Base-by-base conservation (phyloP, 345 rosid genomes). In the Citropsis articulata region DNA sequence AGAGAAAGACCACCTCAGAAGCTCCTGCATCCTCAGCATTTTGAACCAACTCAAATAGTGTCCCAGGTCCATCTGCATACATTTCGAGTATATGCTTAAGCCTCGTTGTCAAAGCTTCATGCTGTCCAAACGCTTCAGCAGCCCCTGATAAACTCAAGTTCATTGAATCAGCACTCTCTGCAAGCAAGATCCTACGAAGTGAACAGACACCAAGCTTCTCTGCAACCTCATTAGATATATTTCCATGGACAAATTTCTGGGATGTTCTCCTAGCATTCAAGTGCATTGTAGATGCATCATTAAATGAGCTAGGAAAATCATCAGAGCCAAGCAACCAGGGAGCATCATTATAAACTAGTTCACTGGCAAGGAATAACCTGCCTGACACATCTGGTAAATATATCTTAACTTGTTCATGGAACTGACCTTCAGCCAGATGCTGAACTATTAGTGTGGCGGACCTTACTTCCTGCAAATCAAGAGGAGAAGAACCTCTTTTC, bases 51-150 rank as follows among this genome's bases (percentile, higher is more conserved):
- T 95, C 98, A 82, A 93, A 95, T 50, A 95, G 97, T 85, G 88
- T 86, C 69, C 98, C 98, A 71, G 98, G 98, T 77, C 98, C 98
- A 88, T 95, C 98, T 59, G 98, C 97, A 87, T 95, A 95, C 98
- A 95, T 95, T 83, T 95, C 98, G 76, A 95, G 93, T 85, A 95
- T 95, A 86, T 95, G 98, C 82, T 87, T 93, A 50, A 95, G 98
- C 83, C 98, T 91, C 2, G 98, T 95, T 67, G 98, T 95, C 89
- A 95, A 89, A 71, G 98, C 95, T 83, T 95, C 98, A 86, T 95
- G 98, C 85, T 95, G 98, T 70, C 98, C 98, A 86, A 95, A 95
- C 57, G 98, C 98, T 90, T 95, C 98, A 79, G 97, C 94, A 75
- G 98, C 98, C 73, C 98, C 98, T 30, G 93, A 89, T 79, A 95